Percentiles rank a stretch among this genome's conserved stretches.
Evolutionary conservation across 805 yeast species (phyloP).

Genomic region (Candida loeiensis): DNA sequence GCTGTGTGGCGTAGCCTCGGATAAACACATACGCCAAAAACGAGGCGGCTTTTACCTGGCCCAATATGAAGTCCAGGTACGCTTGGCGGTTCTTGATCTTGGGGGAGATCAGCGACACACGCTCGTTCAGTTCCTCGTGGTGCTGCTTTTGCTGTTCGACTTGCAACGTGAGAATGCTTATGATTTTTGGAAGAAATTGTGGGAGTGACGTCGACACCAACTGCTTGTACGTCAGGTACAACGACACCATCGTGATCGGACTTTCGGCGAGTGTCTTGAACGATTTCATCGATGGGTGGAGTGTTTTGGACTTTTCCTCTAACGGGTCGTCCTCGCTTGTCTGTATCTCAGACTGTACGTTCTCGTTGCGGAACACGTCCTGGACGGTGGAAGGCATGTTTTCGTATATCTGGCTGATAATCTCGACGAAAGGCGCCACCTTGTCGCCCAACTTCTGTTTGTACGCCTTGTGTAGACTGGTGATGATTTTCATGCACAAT

Average conservation of each 20-base stretch:
- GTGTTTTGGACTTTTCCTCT: conserved; percentile 46
- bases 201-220: conserved; percentile 70
- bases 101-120: conserved; percentile 67
- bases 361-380: conserved; percentile 50
- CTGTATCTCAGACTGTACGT: conserved; percentile 7
- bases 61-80: conserved; percentile 83
- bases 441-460: conserved; percentile 62
- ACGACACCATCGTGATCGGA: conserved; percentile 92
- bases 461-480: conserved; percentile 81
- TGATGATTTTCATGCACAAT: conserved; percentile 80
- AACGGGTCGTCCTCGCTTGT: conserved; percentile 19
- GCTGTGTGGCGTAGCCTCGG: conserved; percentile 71
- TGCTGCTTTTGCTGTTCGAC: conserved; percentile 66
- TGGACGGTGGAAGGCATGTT: conserved; percentile 74
- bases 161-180: conserved; percentile 68
- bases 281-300: conserved; percentile 69
- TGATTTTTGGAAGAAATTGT: conserved; percentile 74
- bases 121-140: conserved; percentile 46
- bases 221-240: conserved; percentile 82
- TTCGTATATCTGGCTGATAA: conserved; percentile 72
- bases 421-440: conserved; percentile 73
- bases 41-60: conserved; percentile 95
- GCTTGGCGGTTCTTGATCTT: conserved; percentile 70
- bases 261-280: conserved; percentile 93
- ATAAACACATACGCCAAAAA: conserved; percentile 89